Conservation (phyloP, 805 yeast species). For the Torulaspora gathmanii region DNA sequence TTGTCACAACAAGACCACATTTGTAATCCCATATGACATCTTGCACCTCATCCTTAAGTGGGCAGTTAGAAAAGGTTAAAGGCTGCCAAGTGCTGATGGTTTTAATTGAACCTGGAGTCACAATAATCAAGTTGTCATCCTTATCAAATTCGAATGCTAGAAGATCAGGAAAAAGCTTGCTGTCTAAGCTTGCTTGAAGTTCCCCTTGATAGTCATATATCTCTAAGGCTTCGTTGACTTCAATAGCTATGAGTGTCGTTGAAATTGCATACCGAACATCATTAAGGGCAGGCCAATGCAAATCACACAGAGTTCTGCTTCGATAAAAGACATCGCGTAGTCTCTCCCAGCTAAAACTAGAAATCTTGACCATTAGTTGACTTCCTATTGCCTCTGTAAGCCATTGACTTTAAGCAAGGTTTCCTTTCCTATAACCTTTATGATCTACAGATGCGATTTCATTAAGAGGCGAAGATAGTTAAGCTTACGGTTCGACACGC, state of each 20-base stretch:
- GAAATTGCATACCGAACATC: constrained; percentile 37
- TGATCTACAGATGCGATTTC: not conserved
- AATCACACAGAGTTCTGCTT: constrained; percentile 36
- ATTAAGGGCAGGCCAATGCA: constrained; percentile 21
- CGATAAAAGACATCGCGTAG: constrained; percentile 67
- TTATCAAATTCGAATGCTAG: constrained; percentile 23
- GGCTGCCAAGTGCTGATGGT: constrained; percentile 22
- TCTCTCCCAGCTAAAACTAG: constrained; percentile 69
- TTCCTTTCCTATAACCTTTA: not conserved
- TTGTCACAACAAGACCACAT: constrained; percentile 18
- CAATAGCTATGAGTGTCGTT: constrained; percentile 41
- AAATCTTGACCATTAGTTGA: constrained; percentile 24
- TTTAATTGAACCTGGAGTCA: constrained; percentile 17
- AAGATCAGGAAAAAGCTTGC: constrained; percentile 16
- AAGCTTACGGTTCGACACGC: not conserved
- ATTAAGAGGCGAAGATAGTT: not conserved
- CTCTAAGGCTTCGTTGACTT: constrained; percentile 29
- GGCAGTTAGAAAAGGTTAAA: constrained; percentile 13
- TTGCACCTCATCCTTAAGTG: constrained; percentile 12
- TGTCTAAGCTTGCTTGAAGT: constrained; percentile 10
- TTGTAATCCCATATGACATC: constrained; percentile 34
- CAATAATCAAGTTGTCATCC: constrained; percentile 19
- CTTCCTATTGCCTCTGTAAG: not conserved
- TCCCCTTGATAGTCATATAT: constrained; percentile 39
- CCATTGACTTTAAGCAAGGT: not conserved